Percentiles rank a stretch among this genome's conserved stretches.
phyloP scores from a whole-genome alignment of 306 rosid species.

The Glycyrrhiza uralensis region DNA sequence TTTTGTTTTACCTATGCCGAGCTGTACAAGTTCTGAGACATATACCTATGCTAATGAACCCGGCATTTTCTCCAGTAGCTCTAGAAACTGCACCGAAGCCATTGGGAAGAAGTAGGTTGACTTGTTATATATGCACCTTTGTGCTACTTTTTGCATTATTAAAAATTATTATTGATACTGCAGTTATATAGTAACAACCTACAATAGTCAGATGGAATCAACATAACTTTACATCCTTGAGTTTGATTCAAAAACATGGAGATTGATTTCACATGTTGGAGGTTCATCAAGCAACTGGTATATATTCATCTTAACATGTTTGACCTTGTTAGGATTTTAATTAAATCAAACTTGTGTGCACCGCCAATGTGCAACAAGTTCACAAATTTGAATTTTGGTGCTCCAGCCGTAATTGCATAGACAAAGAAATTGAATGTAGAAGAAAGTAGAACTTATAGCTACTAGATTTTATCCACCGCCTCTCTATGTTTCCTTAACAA shows the following conservation, averaged over 20 bases:
- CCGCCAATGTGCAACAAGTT: too few species aligned
- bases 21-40: constrained; percentile 43
- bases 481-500: too few species aligned
- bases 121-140: constrained; percentile 16
- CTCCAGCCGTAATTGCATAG: too few species aligned
- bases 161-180: neutral
- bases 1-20: constrained; percentile 31
- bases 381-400: too few species aligned
- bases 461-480: too few species aligned
- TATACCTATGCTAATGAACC: constrained; percentile 28
- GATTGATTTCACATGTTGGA: constrained; percentile 17
- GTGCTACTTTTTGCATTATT: neutral
- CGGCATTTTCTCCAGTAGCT: constrained; percentile 30
- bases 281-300: neutral
- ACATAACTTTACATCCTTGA: neutral
- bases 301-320: neutral
- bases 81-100: constrained; percentile 25
- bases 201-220: constrained; percentile 15
- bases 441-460: too few species aligned
- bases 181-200: neutral
- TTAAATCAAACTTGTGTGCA: too few species aligned
- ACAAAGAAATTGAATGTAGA: too few species aligned
- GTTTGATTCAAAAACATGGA: neutral
- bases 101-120: constrained; percentile 34
- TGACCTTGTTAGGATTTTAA: too few species aligned